phyloP scores from a whole-genome alignment of 208 protist species.

The Perkinsela sp. region DNA sequence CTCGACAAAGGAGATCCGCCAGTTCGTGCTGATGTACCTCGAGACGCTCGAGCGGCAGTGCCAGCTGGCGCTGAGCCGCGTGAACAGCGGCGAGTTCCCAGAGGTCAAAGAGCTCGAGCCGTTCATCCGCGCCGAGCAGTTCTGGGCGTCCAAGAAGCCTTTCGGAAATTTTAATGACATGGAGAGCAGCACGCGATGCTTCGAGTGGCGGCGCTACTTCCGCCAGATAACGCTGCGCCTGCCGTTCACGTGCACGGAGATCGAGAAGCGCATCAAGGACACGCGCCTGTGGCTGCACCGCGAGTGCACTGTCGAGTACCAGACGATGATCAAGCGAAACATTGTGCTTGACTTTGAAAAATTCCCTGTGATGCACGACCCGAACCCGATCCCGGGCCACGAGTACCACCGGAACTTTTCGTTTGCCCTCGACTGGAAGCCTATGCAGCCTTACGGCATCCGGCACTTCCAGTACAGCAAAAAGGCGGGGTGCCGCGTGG shows the following conservation, averaged over 20 bases:
- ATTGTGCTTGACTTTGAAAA: conserved; percentile 37
- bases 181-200: conserved; percentile 58
- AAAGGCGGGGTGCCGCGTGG: conserved; percentile 2
- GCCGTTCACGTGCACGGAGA: conserved; percentile 55
- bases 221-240: conserved; percentile 45
- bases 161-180: conserved; percentile 47
- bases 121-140: conserved; percentile 50
- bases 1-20: background rate
- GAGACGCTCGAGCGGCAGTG: background rate
- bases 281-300: conserved; percentile 59
- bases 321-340: conserved; percentile 40
- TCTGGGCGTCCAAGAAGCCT: conserved; percentile 41
- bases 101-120: conserved; percentile 40
- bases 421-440: conserved; percentile 57
- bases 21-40: background rate
- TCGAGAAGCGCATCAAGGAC: conserved; percentile 56
- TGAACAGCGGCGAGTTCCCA: background rate
- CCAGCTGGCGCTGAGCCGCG: background rate
- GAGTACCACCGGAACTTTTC: conserved; percentile 63
- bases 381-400: conserved; percentile 16
- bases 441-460: conserved; percentile 24
- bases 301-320: conserved; percentile 48
- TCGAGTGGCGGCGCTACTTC: conserved; percentile 61
- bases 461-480: conserved; percentile 12
- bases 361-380: conserved; percentile 47